These are phyloP conservation scores for Epichloe sibirici DNA, from an alignment of 2,329 filamentous ascomycete genomes.

Conservation along the genomic window DNA sequence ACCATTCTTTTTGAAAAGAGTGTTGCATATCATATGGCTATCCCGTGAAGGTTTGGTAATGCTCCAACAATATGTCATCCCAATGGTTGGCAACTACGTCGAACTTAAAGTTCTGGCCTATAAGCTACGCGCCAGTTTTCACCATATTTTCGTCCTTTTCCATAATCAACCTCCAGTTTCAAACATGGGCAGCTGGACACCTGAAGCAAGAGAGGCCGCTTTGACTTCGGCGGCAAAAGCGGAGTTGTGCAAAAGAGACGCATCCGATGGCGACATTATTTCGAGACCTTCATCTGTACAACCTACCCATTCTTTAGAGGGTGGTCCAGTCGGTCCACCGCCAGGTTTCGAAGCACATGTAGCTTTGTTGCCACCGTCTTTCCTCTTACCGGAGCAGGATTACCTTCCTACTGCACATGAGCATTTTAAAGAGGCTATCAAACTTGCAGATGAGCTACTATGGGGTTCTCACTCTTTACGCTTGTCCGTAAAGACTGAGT, in stretches of 20 bases:
- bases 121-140: constrained; percentile 88
- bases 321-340: constrained; percentile 45
- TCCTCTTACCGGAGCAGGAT: constrained; percentile 66
- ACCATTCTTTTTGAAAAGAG: constrained; percentile 69
- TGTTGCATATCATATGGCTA: constrained; percentile 87
- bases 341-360: constrained; percentile 37
- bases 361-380: constrained; percentile 45
- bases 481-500: constrained; percentile 82
- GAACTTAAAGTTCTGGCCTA: constrained; percentile 84
- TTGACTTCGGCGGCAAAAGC: constrained; percentile 17
- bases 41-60: constrained; percentile 82
- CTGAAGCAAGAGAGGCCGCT: constrained; percentile 28
- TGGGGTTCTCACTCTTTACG: constrained; percentile 84
- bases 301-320: constrained; percentile 38
- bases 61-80: constrained; percentile 76
- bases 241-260: constrained; percentile 38
- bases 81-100: constrained; percentile 64
- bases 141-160: constrained; percentile 93
- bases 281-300: constrained; percentile 34
- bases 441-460: constrained; percentile 61
- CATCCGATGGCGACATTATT: constrained; percentile 28
- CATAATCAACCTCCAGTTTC: constrained; percentile 79
- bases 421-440: constrained; percentile 68
- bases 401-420: constrained; percentile 73
- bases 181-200: constrained; percentile 40